A percentile compares a stretch with the other conserved stretches of the same genome.
These are phyloP conservation scores for Sphagnum fallax DNA, from an alignment of 228 moss, liverwort and hornwort genomes.

Conservation along the genomic window DNA sequence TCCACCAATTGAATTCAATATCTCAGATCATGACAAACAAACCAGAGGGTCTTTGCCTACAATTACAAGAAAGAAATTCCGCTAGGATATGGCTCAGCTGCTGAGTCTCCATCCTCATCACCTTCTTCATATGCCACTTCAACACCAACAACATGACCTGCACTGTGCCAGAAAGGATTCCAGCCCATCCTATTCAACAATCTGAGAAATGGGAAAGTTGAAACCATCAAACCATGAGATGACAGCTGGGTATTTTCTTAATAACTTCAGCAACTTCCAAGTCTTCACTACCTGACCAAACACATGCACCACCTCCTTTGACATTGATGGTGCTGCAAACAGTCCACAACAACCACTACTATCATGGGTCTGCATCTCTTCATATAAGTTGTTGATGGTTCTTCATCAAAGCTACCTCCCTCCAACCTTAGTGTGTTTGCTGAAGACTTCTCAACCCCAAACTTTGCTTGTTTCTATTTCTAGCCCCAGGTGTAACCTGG, in stretches of 20 bases:
- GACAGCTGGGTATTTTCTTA: constrained; percentile 6
- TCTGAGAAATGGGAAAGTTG: constrained; percentile 1
- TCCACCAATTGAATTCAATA: no score
- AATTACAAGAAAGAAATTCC: not conserved
- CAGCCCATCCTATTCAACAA: constrained; percentile 6
- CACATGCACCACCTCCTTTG: constrained; percentile 11
- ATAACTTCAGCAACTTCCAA: constrained; percentile 7
- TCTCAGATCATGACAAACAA: no score
- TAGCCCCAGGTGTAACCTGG: constrained; percentile 35
- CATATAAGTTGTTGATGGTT: constrained; percentile 14
- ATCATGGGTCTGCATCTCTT: constrained; percentile 6
- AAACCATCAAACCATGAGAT: constrained; percentile 25
- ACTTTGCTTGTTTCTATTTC: constrained; percentile 18
- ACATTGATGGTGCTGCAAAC: constrained; percentile 26
- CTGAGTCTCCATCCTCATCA: constrained; percentile 27
- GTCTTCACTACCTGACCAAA: constrained; percentile 16
- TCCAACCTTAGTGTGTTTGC: constrained; percentile 11
- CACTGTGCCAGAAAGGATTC: constrained; percentile 1
- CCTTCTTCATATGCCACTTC: constrained; percentile 62
- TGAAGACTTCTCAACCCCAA: constrained; percentile 29
- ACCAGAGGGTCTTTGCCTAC: not conserved
- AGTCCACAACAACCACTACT: constrained; percentile 15
- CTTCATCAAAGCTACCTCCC: constrained; percentile 9
- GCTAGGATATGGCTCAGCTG: not conserved
- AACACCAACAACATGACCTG: constrained; percentile 9